Evolutionary conservation across 768 basidiomycete genomes (phyloP).

Genomic region (Gelatoporia subvermispora): DNA sequence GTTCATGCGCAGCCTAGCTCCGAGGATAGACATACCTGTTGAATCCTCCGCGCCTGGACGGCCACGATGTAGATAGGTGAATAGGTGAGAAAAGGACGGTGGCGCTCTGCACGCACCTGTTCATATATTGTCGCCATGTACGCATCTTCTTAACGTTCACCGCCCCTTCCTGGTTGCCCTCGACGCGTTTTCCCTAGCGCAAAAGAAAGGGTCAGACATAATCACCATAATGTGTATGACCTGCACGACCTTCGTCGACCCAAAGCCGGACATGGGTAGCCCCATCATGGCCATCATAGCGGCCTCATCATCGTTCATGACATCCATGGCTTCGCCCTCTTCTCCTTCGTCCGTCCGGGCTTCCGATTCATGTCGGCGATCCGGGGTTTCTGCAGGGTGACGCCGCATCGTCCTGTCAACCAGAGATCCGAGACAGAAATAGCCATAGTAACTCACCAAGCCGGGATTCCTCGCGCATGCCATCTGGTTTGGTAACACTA

Average conservation of each 20-base stretch:
- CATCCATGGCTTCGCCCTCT: slow-evolving; percentile 45
- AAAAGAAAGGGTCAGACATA: not conserved
- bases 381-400: slow-evolving; percentile 28
- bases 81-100: slow-evolving; percentile 9
- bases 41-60: slow-evolving; percentile 71
- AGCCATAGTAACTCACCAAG: slow-evolving; percentile 3
- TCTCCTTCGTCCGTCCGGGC: slow-evolving; percentile 46
- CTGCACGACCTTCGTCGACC: slow-evolving; percentile 73
- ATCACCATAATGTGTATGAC: not conserved
- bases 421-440: not conserved
- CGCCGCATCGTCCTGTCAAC: not conserved
- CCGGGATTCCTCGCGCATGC: not conserved
- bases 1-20: slow-evolving; percentile 1
- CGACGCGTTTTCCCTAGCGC: slow-evolving; percentile 68
- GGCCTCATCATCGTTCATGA: slow-evolving; percentile 62
- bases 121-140: slow-evolving; percentile 99
- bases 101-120: slow-evolving; percentile 48
- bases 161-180: slow-evolving; percentile 75
- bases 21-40: slow-evolving; percentile 50
- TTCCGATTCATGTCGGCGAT: slow-evolving; percentile 36
- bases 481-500: not conserved
- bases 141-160: slow-evolving; percentile 72
- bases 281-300: slow-evolving; percentile 93
- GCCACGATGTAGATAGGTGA: slow-evolving; percentile 6
- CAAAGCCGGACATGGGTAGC: slow-evolving; percentile 62